phyloP scores from a whole-genome alignment of 2,329 filamentous ascomycete species.

The Aspergillus melleus region DNA sequence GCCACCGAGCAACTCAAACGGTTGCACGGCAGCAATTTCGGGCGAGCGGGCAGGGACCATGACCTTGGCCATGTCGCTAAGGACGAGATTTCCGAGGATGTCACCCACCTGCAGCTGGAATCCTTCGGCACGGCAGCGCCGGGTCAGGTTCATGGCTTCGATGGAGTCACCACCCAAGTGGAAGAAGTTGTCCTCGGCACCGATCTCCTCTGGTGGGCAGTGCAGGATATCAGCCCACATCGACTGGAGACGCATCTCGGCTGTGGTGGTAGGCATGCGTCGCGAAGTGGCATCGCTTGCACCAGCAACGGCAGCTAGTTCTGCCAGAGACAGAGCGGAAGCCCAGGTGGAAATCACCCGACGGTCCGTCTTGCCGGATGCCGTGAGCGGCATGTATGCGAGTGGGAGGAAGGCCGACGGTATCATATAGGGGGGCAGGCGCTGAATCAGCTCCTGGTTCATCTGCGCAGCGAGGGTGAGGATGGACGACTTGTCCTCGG shows the following conservation, averaged over 20 bases:
- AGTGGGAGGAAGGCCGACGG: constrained; percentile 42
- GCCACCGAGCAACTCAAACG: constrained; percentile 7
- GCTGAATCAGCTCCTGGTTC: constrained; percentile 3
- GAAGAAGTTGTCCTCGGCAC: constrained; percentile 25
- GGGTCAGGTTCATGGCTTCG: constrained; percentile 22
- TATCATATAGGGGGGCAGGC: constrained; percentile 33
- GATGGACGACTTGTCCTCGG: constrained; percentile 4
- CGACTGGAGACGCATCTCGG: constrained; percentile 10
- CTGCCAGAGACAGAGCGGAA: constrained; percentile 10
- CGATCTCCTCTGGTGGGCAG: constrained; percentile 2
- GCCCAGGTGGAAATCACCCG: constrained; percentile 28
- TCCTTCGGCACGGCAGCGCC: constrained; percentile 8
- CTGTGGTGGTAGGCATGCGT: constrained; percentile 6
- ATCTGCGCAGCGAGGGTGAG: constrained; percentile 16
- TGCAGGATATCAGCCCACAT: constrained; percentile 14
- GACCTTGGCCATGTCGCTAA: constrained; percentile 33
- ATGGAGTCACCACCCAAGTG: constrained; percentile 26
- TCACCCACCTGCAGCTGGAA: constrained; percentile 17
- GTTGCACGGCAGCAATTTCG: not conserved
- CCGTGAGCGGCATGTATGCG: constrained; percentile 36
- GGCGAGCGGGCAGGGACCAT: constrained; percentile 1
- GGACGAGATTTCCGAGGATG: constrained; percentile 30
- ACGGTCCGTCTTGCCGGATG: constrained; percentile 43
- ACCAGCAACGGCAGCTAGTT: constrained; percentile 1
- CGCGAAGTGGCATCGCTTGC: not conserved